Evolutionary conservation across 2,329 filamentous ascomycete genomes (phyloP), one percentile per base, ranked within the genome.

Genomic region (Metarhizium robertsii): DNA sequence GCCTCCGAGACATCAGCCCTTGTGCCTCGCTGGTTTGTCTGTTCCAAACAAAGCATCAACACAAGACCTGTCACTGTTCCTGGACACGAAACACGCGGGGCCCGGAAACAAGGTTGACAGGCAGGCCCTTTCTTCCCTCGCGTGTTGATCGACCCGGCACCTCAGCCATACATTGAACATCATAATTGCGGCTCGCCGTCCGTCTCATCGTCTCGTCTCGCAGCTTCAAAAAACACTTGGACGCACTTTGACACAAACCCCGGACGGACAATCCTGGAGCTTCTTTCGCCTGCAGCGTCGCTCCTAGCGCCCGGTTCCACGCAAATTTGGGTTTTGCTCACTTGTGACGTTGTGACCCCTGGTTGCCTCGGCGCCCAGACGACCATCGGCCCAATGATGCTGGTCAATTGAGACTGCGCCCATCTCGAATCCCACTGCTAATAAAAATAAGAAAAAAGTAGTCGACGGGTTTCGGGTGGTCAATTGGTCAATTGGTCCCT

Each of bases 41-140:
- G 4, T 25, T 25, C 25, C 55, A 56, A 51, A 53, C 52, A 56
- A 47, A 20, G 47, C 50, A 36, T 18, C 32, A 20, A 52, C 32
- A 47, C 50, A 47, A 42, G 45, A 53, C 43, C 43, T 25, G 18
- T 46, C 43, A 13, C 43, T 25, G 43, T 25, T 46, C 7, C 25
- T 25, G 2, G 8, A 18, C n/a, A 11, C 43, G 18, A 46, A 46
- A 46, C 43, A 46, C n/a, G 43, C 18, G 25, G 25, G 25, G 25
- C 25, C 25, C 25, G 4, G 25, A 25, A 25, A 25, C 25, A 25
- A 25, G 25, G 25, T 25, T 25, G 25, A 25, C 25, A 25, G 25
- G 25, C 25, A 25, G 25, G 4, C 25, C 25, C 25, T 25, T 25
- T 25, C 25, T 25, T 25, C 25, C 25, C 25, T 25, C 25, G 25